These are phyloP conservation scores for Pseudohalonectria lignicola DNA, from an alignment of 2,329 filamentous ascomycete genomes.

Conservation along the genomic window DNA sequence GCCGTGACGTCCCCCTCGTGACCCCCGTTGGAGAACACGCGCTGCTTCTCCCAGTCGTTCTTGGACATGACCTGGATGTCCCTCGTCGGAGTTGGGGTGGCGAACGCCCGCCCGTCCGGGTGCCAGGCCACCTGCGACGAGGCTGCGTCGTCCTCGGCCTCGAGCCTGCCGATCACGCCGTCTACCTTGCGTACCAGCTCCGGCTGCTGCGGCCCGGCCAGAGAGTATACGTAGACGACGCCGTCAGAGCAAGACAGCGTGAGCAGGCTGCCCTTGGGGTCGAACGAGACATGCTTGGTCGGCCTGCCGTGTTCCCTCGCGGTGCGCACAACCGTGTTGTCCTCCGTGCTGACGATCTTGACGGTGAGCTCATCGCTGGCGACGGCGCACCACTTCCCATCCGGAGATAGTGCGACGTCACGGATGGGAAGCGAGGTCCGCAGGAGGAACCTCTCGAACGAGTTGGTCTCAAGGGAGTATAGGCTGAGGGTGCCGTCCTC, in stretches of 20 bases:
- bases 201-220: conserved; percentile 67
- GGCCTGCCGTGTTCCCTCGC: conserved; percentile 75
- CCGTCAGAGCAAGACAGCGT: conserved; percentile 83
- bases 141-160: conserved; percentile 65
- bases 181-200: conserved; percentile 76
- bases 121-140: conserved; percentile 78
- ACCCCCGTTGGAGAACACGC: conserved; percentile 63
- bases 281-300: conserved; percentile 87
- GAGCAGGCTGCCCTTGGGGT: conserved; percentile 64
- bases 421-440: conserved; percentile 78
- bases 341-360: conserved; percentile 73
- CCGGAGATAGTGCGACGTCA: conserved; percentile 71
- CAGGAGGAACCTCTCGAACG: conserved; percentile 72
- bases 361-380: conserved; percentile 94
- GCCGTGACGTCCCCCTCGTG: conserved; percentile 81
- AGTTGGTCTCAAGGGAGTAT: conserved; percentile 67
- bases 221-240: conserved; percentile 78
- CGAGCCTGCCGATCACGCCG: conserved; percentile 69
- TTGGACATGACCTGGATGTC: conserved; percentile 83
- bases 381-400: conserved; percentile 81
- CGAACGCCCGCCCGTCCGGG: conserved; percentile 87
- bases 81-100: conserved; percentile 68
- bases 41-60: conserved; percentile 80
- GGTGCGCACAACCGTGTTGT: conserved; percentile 65
- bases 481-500: conserved; percentile 95